These are phyloP conservation scores for Cordyceps cicadae DNA, from an alignment of 2,329 filamentous ascomycete species.

Conservation along the genomic window DNA sequence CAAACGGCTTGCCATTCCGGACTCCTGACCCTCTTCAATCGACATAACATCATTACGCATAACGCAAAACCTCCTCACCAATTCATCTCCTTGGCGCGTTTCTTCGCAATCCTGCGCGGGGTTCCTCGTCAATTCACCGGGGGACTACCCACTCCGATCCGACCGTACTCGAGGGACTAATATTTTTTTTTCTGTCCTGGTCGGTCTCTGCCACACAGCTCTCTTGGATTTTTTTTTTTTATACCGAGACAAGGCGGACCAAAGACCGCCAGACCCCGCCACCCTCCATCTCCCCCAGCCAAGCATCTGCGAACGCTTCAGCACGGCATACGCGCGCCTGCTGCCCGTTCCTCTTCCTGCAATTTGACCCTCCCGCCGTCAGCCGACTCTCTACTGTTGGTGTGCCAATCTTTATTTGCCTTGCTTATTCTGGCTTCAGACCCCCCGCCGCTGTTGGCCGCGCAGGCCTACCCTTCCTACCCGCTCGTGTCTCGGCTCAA, in stretches of 20 bases:
- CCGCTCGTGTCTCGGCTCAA: not conserved
- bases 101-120: not conserved
- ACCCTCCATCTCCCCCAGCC: not conserved
- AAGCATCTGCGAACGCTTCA: slow-evolving; percentile 7
- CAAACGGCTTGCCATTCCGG: not conserved
- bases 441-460: not conserved
- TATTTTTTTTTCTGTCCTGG: not conserved
- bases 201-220: not conserved
- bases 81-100: not conserved
- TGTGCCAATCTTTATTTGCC: not conserved
- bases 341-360: not conserved
- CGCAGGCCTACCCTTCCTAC: not conserved
- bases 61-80: not conserved
- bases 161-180: slow-evolving; percentile 2
- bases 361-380: not conserved
- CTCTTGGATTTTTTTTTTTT: slow-evolving; percentile 11
- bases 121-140: not conserved
- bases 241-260: slow-evolving; percentile 14
- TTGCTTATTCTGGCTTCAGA: not conserved
- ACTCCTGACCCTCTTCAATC: not conserved
- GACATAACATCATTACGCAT: not conserved
- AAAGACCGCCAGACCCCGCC: slow-evolving; percentile 1
- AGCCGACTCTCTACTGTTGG: not conserved
- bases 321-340: slow-evolving; percentile 9
- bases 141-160: slow-evolving; percentile 2